Conservation (phyloP, 495 filamentous ascomycete genomes). For the Staphylotrichum tortipilum region DNA sequence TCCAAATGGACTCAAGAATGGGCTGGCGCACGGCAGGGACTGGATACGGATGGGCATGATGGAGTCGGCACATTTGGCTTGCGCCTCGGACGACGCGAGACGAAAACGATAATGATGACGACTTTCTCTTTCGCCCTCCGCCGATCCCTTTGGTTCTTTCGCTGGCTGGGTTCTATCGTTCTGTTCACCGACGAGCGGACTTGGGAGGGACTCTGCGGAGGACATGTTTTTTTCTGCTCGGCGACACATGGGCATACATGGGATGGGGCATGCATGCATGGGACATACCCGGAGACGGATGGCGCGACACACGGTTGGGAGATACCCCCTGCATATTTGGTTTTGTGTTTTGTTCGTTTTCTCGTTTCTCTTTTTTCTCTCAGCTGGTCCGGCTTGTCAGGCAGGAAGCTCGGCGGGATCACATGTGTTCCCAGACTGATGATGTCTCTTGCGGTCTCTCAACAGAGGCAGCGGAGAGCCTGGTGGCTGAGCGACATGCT, state of each 20-base stretch:
- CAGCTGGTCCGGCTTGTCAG: too few relatives aligned
- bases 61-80: background rate
- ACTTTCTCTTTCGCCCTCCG: background rate
- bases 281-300: background rate
- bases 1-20: too few relatives aligned
- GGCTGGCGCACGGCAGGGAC: background rate
- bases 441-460: too few relatives aligned
- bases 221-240: too few relatives aligned
- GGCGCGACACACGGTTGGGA: constrained; percentile 3
- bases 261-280: background rate
- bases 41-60: background rate
- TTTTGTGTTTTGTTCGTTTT: background rate
- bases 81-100: background rate
- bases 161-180: too few relatives aligned
- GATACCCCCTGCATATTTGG: constrained; percentile 8
- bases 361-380: background rate
- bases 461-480: too few relatives aligned
- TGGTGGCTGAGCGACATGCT: background rate
- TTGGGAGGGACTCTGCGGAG: too few relatives aligned
- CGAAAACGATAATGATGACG: background rate
- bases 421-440: too few relatives aligned
- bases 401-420: too few relatives aligned
- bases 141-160: background rate
- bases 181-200: too few relatives aligned
- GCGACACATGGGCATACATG: background rate